Base-by-base conservation (phyloP, 306 rosid genomes). In the Phaseolus lunatus region DNA sequence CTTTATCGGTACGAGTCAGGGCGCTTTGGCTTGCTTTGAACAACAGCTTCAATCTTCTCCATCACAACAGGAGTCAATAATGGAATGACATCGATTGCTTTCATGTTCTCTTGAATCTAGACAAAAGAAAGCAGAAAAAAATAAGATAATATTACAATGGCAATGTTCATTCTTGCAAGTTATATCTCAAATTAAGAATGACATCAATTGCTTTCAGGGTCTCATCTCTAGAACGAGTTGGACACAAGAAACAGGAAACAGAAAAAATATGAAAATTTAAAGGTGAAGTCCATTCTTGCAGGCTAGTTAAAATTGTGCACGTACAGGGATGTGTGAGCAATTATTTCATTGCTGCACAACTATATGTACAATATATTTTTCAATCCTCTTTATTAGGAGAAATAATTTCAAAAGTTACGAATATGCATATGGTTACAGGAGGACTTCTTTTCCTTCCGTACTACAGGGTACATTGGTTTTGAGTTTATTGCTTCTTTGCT, bases 71-170 rank as follows among this genome's bases (percentile, higher is more conserved):
- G 96, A 80, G 99, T 95, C 81, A 95, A 80, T 26, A 90, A 63
- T 16, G 97, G 96, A 72, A 95, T 90, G 43, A 88, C 96, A 52
- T 90, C 89, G 45, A 95, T 35, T 45, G 99, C 97, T 82, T 95
- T 95, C 99, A 95, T 92, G 89, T 95, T 95, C 91, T 95, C 98
- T 79, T 84, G 90, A 81, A 94, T 87, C 99, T 95, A 82, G 49
- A 73, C 11, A 9, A 68, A 52, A 6, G 7, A 67, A 76, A 80
- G 47, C 22, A 63, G 12, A 47, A 65, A 70, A 37, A 41, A 16
- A 45, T 7, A 65, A 31, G 77, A 68, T 37, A 44, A 78, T 52
- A 14, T 66, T 39, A 2, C 18, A 57, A 65, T 65, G 19, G 23
- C 7, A 56, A 72, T 37, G 13, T 19, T 7, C 27, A 63, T 52